These are phyloP conservation scores for Collybia mongolica DNA, from an alignment of 768 basidiomycete species.

Conservation along the genomic window DNA sequence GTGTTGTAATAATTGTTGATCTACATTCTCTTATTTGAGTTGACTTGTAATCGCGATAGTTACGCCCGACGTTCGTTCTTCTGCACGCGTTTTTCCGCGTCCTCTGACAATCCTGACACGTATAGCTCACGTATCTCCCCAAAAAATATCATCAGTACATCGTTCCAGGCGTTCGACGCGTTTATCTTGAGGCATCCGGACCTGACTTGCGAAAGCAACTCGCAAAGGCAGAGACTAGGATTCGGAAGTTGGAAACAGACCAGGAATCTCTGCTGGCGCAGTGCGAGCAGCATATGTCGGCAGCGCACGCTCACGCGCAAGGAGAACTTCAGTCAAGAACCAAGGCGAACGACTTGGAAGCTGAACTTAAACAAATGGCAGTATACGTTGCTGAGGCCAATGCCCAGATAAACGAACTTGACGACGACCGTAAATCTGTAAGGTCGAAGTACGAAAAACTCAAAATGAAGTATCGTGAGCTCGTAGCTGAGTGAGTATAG, in stretches of 20 bases:
- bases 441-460: slow-evolving; percentile 19
- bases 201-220: slow-evolving; percentile 30
- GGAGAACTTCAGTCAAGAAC: slow-evolving; percentile 26
- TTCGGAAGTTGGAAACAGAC: slow-evolving; percentile 35
- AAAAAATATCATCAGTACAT: slow-evolving; percentile 49
- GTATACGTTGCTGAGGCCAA: background rate
- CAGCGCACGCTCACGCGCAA: slow-evolving; percentile 27
- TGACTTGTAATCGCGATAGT: slow-evolving; percentile 23
- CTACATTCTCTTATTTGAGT: background rate
- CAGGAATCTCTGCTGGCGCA: slow-evolving; percentile 42
- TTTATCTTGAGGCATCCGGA: slow-evolving; percentile 41
- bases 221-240: slow-evolving; percentile 32
- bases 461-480: slow-evolving; percentile 12
- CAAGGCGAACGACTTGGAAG: slow-evolving; percentile 12
- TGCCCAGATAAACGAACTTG: slow-evolving; percentile 8
- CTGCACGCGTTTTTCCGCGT: background rate
- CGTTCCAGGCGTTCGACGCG: slow-evolving; percentile 42
- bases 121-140: slow-evolving; percentile 35
- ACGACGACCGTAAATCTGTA: slow-evolving; percentile 11
- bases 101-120: background rate
- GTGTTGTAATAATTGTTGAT: slow-evolving; percentile 11
- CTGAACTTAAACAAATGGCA: slow-evolving; percentile 11
- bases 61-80: slow-evolving; percentile 34
- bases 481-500: slow-evolving; percentile 9
- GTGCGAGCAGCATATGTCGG: slow-evolving; percentile 39